Evolutionary conservation across 164 flowering plant species (phyloP).

Genomic region (Annona cherimola): DNA sequence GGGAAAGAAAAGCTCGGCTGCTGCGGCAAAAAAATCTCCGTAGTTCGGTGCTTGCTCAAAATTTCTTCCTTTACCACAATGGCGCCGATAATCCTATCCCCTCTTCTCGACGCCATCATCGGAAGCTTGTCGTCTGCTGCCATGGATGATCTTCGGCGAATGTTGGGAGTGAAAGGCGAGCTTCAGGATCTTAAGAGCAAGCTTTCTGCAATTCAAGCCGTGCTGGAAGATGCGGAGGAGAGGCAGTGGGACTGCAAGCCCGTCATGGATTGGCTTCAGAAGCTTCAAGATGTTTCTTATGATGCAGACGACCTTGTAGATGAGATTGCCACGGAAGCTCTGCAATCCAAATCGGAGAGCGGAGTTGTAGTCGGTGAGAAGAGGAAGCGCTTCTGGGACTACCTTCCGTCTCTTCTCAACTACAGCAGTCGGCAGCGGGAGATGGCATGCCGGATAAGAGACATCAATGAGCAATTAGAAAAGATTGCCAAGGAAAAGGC

Average conservation of each 20-base stretch:
- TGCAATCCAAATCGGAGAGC: neutral
- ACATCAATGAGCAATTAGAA: neutral
- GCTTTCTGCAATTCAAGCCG: neutral
- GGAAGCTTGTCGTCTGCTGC: neutral
- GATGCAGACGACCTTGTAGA: constrained; percentile 11
- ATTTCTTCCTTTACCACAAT: neutral
- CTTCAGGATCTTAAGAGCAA: neutral
- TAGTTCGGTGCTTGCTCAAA: no score
- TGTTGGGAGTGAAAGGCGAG: neutral
- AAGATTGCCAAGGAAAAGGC: neutral
- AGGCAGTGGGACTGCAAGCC: neutral
- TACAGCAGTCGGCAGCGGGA: neutral
- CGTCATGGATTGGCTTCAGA: neutral
- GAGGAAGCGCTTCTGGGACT: neutral
- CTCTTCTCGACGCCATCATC: neutral
- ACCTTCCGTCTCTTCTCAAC: neutral
- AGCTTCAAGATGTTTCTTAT: constrained; percentile 5
- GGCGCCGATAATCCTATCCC: neutral
- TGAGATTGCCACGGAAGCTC: neutral
- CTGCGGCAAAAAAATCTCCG: no score
- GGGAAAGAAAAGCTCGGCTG: no score
- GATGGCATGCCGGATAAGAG: neutral
- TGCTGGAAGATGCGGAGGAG: constrained; percentile 6
- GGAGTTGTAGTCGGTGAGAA: neutral
- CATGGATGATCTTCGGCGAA: neutral